phyloP scores from a whole-genome alignment of 139 green algal genomes.

The Closterium sp. region DNA sequence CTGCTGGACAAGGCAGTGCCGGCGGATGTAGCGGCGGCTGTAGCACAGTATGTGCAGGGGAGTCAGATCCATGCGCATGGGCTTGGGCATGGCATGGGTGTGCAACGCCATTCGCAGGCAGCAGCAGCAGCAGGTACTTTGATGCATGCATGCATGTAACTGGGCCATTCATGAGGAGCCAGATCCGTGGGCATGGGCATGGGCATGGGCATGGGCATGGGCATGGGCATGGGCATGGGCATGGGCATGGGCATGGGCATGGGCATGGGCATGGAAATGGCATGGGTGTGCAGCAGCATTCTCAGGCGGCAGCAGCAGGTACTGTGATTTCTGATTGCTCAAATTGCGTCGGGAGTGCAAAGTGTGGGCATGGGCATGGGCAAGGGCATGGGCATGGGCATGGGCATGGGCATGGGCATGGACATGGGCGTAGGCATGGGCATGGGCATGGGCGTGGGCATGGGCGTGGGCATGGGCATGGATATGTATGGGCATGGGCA shows the following conservation, averaged over 20 bases:
- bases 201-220: not conserved
- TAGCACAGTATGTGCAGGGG: not conserved
- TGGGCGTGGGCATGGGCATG: no score
- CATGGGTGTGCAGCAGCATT: no score
- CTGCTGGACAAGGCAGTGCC: not conserved
- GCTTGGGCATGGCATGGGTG: not conserved
- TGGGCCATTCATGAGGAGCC: not conserved
- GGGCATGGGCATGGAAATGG: no score
- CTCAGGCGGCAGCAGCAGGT: no score
- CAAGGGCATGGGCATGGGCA: not conserved
- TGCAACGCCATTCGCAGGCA: no score
- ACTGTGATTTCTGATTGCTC: no score
- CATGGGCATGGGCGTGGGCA: no score
- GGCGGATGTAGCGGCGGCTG: not conserved
- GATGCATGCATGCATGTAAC: not conserved
- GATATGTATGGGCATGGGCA: no score
- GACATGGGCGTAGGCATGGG: no score
- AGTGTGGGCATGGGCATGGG: not conserved
- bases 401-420: no score
- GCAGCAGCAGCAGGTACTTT: not conserved
- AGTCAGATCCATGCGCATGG: not conserved
- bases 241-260: no score
- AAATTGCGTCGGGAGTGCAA: no score
- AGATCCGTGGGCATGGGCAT: not conserved
- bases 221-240: not conserved